Evolutionary conservation across 306 rosid genomes (phyloP).

Genomic region (Trifolium subterraneum): DNA sequence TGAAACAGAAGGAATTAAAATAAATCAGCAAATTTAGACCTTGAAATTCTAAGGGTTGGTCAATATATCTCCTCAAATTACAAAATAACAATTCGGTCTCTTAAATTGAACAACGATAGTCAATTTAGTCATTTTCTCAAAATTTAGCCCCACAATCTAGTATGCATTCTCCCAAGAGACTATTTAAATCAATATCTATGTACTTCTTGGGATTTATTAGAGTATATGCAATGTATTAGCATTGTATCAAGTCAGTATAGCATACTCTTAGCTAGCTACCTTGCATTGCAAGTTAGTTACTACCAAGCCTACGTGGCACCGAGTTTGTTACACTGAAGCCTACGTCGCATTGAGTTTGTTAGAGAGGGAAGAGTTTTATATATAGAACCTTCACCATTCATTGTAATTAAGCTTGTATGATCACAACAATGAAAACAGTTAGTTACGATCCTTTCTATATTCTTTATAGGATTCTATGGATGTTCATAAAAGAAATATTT

Average conservation of each 20-base stretch:
- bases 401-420: too few relatives aligned
- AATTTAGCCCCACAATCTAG: background rate
- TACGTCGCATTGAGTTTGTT: too few relatives aligned
- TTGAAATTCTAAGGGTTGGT: background rate
- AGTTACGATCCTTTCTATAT: too few relatives aligned
- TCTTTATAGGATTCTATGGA: too few relatives aligned
- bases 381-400: too few relatives aligned
- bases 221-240: too few relatives aligned
- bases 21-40: background rate
- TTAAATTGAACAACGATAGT: background rate
- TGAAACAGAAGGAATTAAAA: background rate
- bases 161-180: background rate
- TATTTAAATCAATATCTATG: background rate
- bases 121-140: background rate
- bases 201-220: background rate
- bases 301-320: too few relatives aligned
- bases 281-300: too few relatives aligned
- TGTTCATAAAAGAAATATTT: background rate
- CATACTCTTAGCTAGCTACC: conserved; percentile 27
- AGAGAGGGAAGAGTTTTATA: too few relatives aligned
- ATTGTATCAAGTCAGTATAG: too few relatives aligned
- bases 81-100: background rate
- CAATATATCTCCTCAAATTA: background rate
- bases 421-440: too few relatives aligned
- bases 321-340: too few relatives aligned